These are phyloP conservation scores for Jackrogersella multiformis DNA, from an alignment of 495 filamentous ascomycete species.

Conservation along the genomic window DNA sequence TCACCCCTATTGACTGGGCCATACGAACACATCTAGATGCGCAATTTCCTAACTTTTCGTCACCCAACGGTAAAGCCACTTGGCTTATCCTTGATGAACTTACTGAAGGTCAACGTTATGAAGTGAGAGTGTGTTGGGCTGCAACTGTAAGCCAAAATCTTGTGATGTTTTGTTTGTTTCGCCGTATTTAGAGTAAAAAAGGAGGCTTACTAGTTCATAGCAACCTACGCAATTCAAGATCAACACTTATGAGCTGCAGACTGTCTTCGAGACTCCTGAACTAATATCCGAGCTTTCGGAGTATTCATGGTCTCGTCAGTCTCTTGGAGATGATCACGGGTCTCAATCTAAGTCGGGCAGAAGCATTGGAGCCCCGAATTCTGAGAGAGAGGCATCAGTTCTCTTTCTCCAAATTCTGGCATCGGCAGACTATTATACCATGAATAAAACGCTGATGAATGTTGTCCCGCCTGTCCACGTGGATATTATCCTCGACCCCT, in stretches of 20 bases:
- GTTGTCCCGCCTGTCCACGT: constrained; percentile 76
- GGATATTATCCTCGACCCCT: constrained; percentile 93
- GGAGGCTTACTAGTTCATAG: constrained; percentile 56
- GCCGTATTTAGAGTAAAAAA: background rate
- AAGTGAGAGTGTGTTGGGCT: constrained; percentile 92
- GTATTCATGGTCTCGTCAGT: constrained; percentile 66
- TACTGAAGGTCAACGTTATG: constrained; percentile 78
- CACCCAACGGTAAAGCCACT: constrained; percentile 69
- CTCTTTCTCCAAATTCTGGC: constrained; percentile 82
- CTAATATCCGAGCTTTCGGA: constrained; percentile 70
- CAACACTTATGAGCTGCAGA: constrained; percentile 64
- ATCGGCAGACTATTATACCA: constrained; percentile 84
- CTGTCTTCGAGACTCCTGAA: constrained; percentile 66
- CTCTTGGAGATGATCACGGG: constrained; percentile 15
- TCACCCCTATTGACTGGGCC: constrained; percentile 65
- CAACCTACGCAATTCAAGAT: constrained; percentile 88
- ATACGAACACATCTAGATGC: constrained; percentile 70
- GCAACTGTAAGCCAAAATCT: constrained; percentile 74
- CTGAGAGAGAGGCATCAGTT: constrained; percentile 58
- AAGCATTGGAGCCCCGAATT: constrained; percentile 1
- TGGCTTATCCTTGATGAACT: constrained; percentile 89
- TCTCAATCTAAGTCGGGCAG: constrained; percentile 10
- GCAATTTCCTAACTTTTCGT: constrained; percentile 66
- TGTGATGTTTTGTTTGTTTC: background rate
- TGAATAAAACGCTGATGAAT: constrained; percentile 77